A percentile compares a stretch with the other conserved stretches of the same genome.
Evolutionary conservation across 2,329 filamentous ascomycete genomes (phyloP).

Genomic region (Neopestalotiopsis clavispora): DNA sequence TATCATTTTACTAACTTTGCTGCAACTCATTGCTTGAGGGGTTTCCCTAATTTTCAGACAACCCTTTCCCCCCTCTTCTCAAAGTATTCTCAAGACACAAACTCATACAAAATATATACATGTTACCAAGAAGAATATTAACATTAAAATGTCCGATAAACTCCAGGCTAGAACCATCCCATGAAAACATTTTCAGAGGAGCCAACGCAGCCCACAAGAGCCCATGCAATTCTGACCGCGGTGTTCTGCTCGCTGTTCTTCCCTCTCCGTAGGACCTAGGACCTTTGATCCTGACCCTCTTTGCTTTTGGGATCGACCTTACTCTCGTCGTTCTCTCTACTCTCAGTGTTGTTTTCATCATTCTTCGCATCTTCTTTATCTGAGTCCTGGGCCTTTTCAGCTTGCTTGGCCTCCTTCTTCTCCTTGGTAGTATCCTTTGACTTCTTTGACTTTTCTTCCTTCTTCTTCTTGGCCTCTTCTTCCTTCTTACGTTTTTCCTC

Average conservation of each 20-base stretch:
- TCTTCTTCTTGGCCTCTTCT: conserved; percentile 22
- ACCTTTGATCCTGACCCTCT: not conserved
- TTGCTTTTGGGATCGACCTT: not conserved
- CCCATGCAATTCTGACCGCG: not conserved
- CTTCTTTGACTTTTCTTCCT: conserved; percentile 24
- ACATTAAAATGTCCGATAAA: not conserved
- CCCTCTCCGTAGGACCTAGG: not conserved
- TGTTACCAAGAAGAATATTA: not conserved
- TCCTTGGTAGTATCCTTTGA: conserved; percentile 40
- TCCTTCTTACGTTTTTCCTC: conserved; percentile 33
- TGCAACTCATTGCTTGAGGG: too few species aligned
- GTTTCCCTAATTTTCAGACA: too few species aligned
- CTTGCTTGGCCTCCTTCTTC: conserved; percentile 35
- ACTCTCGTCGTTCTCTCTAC: conserved; percentile 18
- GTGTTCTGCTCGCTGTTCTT: not conserved
- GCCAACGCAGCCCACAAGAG: not conserved
- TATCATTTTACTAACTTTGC: too few species aligned
- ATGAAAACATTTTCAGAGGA: not conserved
- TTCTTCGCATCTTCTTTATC: conserved; percentile 25
- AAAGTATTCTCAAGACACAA: too few species aligned
- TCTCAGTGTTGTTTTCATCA: conserved; percentile 16
- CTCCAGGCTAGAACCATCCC: conserved; percentile 13
- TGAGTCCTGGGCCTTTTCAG: conserved; percentile 22
- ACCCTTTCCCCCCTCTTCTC: too few species aligned
- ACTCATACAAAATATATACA: too few species aligned